These are phyloP conservation scores for Capsicum rhomboideum DNA, from an alignment of 257 asterid species.

Conservation along the genomic window DNA sequence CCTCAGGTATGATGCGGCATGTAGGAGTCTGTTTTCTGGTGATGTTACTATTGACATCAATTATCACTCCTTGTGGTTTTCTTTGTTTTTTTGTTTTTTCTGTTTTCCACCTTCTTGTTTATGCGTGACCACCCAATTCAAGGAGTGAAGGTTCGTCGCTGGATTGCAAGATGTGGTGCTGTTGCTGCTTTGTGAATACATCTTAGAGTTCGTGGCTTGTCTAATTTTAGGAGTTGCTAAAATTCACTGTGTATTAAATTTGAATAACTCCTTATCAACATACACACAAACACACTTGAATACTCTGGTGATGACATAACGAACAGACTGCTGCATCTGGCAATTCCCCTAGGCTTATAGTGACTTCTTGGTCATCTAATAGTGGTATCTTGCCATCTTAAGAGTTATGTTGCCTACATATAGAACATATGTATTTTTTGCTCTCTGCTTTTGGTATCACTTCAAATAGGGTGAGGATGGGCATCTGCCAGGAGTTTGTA, in stretches of 20 bases:
- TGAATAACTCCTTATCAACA: background rate
- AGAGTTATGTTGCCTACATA: background rate
- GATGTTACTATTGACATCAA: background rate
- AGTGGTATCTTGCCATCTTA: background rate
- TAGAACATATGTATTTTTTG: background rate
- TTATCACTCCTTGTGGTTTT: background rate
- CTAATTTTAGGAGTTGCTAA: background rate
- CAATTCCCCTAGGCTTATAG: background rate
- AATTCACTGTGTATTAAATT: background rate
- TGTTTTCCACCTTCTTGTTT: background rate
- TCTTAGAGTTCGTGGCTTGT: background rate
- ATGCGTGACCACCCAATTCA: background rate
- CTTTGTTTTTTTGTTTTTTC: background rate
- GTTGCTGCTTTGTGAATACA: background rate
- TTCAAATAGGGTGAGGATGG: slow-evolving; percentile 16
- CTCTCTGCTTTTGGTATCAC: slow-evolving; percentile 1
- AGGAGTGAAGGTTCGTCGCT: background rate
- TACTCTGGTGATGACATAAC: background rate
- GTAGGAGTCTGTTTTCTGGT: background rate
- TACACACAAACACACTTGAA: background rate
- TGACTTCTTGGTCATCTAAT: background rate
- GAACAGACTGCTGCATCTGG: background rate
- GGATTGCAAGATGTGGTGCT: background rate
- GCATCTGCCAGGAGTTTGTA: slow-evolving; percentile 17
- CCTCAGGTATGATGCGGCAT: background rate